These are phyloP conservation scores for Albugo laibachii DNA, from an alignment of 352 stramenopile genomes.

Conservation along the genomic window DNA sequence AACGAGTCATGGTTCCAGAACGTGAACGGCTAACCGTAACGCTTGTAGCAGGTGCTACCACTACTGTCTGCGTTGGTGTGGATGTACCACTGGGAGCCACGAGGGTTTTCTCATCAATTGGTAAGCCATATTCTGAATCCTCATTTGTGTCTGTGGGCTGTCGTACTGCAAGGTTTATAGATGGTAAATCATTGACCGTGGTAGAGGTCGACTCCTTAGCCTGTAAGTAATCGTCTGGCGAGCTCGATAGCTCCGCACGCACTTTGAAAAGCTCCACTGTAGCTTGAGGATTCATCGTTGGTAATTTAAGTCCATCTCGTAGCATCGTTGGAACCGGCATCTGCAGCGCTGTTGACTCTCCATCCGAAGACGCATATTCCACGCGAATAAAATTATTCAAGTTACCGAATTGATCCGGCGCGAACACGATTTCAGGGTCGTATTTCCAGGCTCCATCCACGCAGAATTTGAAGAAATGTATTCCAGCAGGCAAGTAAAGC, in stretches of 20 bases:
- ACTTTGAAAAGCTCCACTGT: slow-evolving; percentile 42
- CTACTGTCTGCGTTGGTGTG: slow-evolving; percentile 22
- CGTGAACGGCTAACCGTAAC: slow-evolving; percentile 23
- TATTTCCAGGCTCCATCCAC: slow-evolving; percentile 69
- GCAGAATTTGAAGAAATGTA: slow-evolving; percentile 64
- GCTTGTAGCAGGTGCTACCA: slow-evolving; percentile 52
- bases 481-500: slow-evolving; percentile 40
- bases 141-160: slow-evolving; percentile 7
- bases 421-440: slow-evolving; percentile 63
- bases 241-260: slow-evolving; percentile 25
- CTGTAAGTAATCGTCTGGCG: slow-evolving; percentile 3
- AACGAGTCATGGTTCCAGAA: slow-evolving; percentile 36
- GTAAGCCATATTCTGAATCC: slow-evolving; percentile 1
- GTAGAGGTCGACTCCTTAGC: slow-evolving; percentile 11
- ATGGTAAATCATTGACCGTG: slow-evolving; percentile 4
- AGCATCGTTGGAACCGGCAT: slow-evolving; percentile 47
- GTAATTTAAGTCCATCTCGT: slow-evolving; percentile 26
- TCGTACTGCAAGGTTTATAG: not conserved
- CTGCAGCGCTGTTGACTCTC: slow-evolving; percentile 21
- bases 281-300: slow-evolving; percentile 51
- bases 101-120: not conserved
- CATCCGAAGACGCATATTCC: slow-evolving; percentile 15
- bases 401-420: slow-evolving; percentile 68
- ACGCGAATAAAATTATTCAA: slow-evolving; percentile 77
- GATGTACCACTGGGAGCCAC: slow-evolving; percentile 1